These are phyloP conservation scores for Brassica hybrid DNA, from an alignment of 441 rosid species.

Conservation along the genomic window DNA sequence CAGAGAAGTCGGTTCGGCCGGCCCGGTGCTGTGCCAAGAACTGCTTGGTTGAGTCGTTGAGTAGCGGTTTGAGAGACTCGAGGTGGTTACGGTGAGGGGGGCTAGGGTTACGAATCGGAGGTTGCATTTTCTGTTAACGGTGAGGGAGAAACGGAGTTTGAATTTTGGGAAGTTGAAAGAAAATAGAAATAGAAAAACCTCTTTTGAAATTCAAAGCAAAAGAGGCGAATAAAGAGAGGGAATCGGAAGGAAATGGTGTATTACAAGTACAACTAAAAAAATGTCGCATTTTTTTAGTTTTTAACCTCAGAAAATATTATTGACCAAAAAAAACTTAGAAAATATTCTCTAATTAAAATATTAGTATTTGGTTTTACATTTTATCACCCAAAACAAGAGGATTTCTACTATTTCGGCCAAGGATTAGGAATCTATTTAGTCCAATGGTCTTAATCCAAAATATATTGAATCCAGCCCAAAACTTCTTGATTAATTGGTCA, in stretches of 20 bases:
- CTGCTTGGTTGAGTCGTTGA: constrained; percentile 66
- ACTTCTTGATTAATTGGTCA: background rate
- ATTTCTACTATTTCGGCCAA: background rate
- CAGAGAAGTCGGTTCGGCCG: constrained; percentile 65
- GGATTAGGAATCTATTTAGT: background rate
- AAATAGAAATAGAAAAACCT: constrained; percentile 38
- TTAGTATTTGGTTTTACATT: too few relatives aligned
- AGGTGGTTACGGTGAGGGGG: constrained; percentile 14
- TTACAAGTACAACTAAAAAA: background rate
- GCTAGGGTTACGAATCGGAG: constrained; percentile 22
- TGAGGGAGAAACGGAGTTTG: constrained; percentile 8
- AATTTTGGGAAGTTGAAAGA: constrained; percentile 6
- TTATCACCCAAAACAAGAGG: background rate
- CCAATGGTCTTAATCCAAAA: background rate
- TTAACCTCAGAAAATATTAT: background rate
- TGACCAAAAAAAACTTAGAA: too few relatives aligned
- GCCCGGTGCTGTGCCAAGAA: constrained; percentile 52
- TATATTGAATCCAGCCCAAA: background rate
- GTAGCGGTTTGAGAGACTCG: constrained; percentile 48
- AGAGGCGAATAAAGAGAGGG: constrained; percentile 51
- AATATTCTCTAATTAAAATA: background rate
- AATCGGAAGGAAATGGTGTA: constrained; percentile 13
- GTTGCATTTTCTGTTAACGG: constrained; percentile 26
- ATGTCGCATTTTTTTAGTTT: background rate
- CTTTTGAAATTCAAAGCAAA: constrained; percentile 47